Percentiles rank a stretch among this genome's conserved stretches.
Evolutionary conservation across 495 filamentous ascomycete genomes (phyloP).

Genomic region (Penicillium subrubescens): DNA sequence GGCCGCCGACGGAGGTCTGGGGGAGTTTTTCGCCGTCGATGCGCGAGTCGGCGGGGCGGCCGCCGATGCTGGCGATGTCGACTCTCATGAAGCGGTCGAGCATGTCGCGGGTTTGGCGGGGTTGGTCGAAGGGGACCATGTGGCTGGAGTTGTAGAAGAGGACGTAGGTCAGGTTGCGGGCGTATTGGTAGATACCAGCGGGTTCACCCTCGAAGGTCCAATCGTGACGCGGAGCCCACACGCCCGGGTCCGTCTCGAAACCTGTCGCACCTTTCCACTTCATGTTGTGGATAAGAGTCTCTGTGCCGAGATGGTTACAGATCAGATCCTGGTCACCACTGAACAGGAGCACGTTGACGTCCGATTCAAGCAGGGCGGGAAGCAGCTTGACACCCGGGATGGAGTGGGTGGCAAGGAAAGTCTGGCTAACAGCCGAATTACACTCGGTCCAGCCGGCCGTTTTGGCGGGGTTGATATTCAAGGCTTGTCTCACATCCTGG

Average conservation of each 20-base stretch:
- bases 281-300: conserved; percentile 88
- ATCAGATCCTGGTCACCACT: conserved; percentile 93
- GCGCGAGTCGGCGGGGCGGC: conserved; percentile 75
- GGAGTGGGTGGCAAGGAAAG: conserved; percentile 70
- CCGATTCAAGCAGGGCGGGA: conserved; percentile 69
- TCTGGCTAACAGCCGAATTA: conserved; percentile 67
- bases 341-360: conserved; percentile 81
- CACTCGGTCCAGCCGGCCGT: conserved; percentile 91
- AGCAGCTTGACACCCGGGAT: conserved; percentile 72
- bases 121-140: conserved; percentile 96
- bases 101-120: conserved; percentile 90
- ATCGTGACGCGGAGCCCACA: conserved; percentile 85
- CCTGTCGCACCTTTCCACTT: conserved; percentile 88
- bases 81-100: conserved; percentile 94
- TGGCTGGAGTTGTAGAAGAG: conserved; percentile 94
- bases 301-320: conserved; percentile 96
- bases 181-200: conserved; percentile 91
- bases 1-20: conserved; percentile 84
- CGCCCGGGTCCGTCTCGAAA: conserved; percentile 86
- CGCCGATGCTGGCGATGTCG: conserved; percentile 89
- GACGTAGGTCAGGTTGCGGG: conserved; percentile 93
- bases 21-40: conserved; percentile 88
- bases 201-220: conserved; percentile 94
- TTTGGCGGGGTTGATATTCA: conserved; percentile 83
- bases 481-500: conserved; percentile 73